phyloP scores from a whole-genome alignment of 2,329 filamentous ascomycete genomes.

The Pseudocercospora cruenta region DNA sequence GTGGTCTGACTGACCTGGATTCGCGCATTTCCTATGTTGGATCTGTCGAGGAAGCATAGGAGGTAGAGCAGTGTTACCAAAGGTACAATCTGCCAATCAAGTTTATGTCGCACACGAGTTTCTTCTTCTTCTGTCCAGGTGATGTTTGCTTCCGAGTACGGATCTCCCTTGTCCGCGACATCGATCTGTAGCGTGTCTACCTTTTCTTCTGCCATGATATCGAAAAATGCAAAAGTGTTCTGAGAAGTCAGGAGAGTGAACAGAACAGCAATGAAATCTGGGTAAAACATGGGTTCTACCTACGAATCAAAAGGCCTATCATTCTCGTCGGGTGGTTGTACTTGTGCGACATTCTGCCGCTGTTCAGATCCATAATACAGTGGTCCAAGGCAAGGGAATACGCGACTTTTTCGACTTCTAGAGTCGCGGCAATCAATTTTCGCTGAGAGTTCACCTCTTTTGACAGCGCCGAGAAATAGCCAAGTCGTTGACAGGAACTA shows the following conservation, averaged over 20 bases:
- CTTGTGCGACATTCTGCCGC: not conserved
- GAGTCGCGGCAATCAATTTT: slow-evolving; percentile 11
- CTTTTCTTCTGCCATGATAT: slow-evolving; percentile 22
- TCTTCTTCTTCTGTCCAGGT: slow-evolving; percentile 29
- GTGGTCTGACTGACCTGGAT: slow-evolving; percentile 19
- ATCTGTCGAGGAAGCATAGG: slow-evolving; percentile 58
- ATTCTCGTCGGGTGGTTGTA: not conserved
- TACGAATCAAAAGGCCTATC: not conserved
- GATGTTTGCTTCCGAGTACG: slow-evolving; percentile 10
- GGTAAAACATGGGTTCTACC: not conserved
- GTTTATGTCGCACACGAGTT: slow-evolving; percentile 57
- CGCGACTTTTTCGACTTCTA: not conserved
- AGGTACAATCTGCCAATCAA: slow-evolving; percentile 61
- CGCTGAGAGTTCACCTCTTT: not conserved
- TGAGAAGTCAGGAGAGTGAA: not conserved
- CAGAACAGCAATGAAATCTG: not conserved
- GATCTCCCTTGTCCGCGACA: slow-evolving; percentile 12
- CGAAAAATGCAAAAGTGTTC: not conserved
- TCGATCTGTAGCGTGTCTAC: slow-evolving; percentile 3
- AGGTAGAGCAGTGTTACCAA: slow-evolving; percentile 64
- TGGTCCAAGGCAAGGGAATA: slow-evolving; percentile 1
- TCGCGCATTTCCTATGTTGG: slow-evolving; percentile 33
- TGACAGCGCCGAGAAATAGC: not conserved
- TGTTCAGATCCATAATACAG: slow-evolving; percentile 7
- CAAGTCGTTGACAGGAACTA: not conserved